Base-by-base conservation (phyloP, 2,329 filamentous ascomycete species). In the Pyricularia sp. region DNA sequence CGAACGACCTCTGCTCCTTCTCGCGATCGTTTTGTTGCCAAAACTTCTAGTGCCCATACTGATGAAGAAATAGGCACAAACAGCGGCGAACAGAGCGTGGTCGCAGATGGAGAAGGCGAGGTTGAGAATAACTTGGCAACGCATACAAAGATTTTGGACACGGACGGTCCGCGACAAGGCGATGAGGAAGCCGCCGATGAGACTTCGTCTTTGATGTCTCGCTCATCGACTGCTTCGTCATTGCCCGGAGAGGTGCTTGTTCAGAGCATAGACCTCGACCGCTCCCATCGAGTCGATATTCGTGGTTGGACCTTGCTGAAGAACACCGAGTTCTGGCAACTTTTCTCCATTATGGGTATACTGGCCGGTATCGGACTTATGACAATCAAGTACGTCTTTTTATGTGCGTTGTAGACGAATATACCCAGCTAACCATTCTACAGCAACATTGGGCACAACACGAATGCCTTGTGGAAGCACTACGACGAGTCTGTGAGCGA, bases 401-500 rank as follows among this genome's bases (percentile, higher is more conserved):
- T 26, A 63, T 3, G 25, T 9, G 28, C 14, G 5, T 25, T 17
- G 1, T 23, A 12, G 23, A 36, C n/a, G 31, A 20, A 42, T 9
- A 36, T 1, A 36, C 5, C 20, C 31, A 50, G 67, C 67, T 68
- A 20, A 64, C 4, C 10, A 20, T 30, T 4, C 31, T 65, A 4
- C 73, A 97, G 93, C 81, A 99, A 99, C 74, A 97, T 98, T 75
- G 95, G 95, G 63, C 96, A 97, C 76, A 88, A 94, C 74, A 90
- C 89, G 70, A 92, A 92, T 76, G 93, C 93, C 2, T 84, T 99
- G 1, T 98, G 95, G 95, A 90, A 88, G 71, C 87, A 92, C 75
- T 96, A 90, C 76, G 93, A 97, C 74, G 85, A 89, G 71, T 88
- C 86, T 1, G 89, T 91, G 2, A 84, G 85, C 70, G 84, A 91